Conservation (phyloP, 495 filamentous ascomycete genomes). For the Penicillium canescens region DNA sequence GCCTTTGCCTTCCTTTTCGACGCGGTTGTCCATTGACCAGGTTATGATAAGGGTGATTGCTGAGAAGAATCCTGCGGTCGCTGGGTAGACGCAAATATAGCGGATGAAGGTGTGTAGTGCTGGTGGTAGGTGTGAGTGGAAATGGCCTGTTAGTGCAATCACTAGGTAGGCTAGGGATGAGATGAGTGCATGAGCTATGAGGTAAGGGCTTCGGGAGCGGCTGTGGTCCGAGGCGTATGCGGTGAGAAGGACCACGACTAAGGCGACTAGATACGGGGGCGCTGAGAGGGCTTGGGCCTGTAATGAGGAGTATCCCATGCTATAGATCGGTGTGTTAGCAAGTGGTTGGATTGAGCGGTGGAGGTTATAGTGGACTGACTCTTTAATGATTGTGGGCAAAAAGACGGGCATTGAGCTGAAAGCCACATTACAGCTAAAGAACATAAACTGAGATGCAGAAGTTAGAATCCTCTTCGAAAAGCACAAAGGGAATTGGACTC, state of each 20-base stretch:
- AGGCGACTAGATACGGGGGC: slow-evolving; percentile 57
- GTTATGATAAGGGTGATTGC: slow-evolving; percentile 63
- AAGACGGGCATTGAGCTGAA: slow-evolving; percentile 62
- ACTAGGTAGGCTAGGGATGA: slow-evolving; percentile 62
- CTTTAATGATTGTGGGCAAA: slow-evolving; percentile 58
- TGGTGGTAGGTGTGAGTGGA: slow-evolving; percentile 33
- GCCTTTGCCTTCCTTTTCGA: slow-evolving; percentile 54
- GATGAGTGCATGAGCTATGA: slow-evolving; percentile 52
- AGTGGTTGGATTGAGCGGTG: neutral
- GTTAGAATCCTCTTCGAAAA: neutral
- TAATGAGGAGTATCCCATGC: slow-evolving; percentile 50
- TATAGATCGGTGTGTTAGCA: slow-evolving; percentile 10
- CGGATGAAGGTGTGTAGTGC: slow-evolving; percentile 40
- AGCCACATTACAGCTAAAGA: slow-evolving; percentile 59
- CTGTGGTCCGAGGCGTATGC: slow-evolving; percentile 53
- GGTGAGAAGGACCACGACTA: slow-evolving; percentile 48
- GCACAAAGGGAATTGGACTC: slow-evolving; percentile 11
- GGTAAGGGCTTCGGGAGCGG: slow-evolving; percentile 47
- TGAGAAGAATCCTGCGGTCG: slow-evolving; percentile 60
- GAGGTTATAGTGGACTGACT: slow-evolving; percentile 32
- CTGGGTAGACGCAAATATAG: slow-evolving; percentile 59
- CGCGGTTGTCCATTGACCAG: slow-evolving; percentile 65
- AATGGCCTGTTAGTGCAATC: slow-evolving; percentile 47
- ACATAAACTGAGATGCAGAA: slow-evolving; percentile 46
- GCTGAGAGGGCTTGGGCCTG: slow-evolving; percentile 56